Percentiles rank a stretch among this genome's conserved stretches.
phyloP scores from a whole-genome alignment of 345 rosid genomes.

The Excoecaria cochinchinensis region DNA sequence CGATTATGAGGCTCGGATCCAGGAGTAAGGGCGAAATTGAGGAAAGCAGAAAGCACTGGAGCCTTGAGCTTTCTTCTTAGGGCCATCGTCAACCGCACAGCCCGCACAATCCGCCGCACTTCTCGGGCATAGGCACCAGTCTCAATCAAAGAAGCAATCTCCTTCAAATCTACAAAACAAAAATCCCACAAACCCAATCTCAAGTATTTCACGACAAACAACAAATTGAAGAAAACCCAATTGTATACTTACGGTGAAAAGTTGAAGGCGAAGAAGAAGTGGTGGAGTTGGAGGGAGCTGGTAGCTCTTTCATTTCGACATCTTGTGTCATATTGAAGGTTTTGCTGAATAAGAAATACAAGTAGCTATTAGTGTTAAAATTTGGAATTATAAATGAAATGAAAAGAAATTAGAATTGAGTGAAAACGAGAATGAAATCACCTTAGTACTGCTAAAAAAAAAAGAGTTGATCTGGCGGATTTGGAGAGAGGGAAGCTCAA shows the following conservation, averaged over 20 bases:
- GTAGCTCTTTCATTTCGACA: slow-evolving; percentile 74
- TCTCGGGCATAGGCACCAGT: slow-evolving; percentile 65
- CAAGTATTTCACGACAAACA: slow-evolving; percentile 5
- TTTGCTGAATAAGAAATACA: not conserved
- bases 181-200: not conserved
- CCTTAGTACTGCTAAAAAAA: not conserved
- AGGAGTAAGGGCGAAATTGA: slow-evolving; percentile 54
- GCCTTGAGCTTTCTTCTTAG: slow-evolving; percentile 58
- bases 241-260: slow-evolving; percentile 43
- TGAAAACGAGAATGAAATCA: not conserved
- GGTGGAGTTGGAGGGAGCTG: slow-evolving; percentile 53
- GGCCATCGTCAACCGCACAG: slow-evolving; percentile 63
- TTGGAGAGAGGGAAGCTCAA: not conserved
- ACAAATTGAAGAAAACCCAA: not conserved
- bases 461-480: not conserved
- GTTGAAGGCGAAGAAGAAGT: slow-evolving; percentile 59
- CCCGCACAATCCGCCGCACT: slow-evolving; percentile 68
- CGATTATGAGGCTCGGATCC: slow-evolving; percentile 63
- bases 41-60: slow-evolving; percentile 51
- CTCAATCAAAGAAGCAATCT: slow-evolving; percentile 66
- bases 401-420: not conserved
- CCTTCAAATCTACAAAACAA: slow-evolving; percentile 60
- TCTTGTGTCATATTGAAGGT: slow-evolving; percentile 56
- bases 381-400: not conserved
- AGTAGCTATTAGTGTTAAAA: not conserved